Base-by-base conservation (phyloP, 2,329 filamentous ascomycete genomes). In the Trichoderma citrinoviride region DNA sequence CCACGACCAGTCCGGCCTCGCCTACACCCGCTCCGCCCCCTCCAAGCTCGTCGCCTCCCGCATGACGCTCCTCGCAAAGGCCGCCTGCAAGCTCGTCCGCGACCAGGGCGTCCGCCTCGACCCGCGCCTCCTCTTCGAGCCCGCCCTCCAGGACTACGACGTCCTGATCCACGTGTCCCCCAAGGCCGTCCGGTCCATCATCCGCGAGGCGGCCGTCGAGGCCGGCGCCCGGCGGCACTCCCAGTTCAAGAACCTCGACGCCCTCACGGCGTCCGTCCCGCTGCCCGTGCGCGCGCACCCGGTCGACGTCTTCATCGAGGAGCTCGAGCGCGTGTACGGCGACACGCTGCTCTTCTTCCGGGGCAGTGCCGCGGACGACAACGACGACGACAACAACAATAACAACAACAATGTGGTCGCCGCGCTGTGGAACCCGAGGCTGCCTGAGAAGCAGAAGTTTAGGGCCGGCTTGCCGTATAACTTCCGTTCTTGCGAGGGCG, bases 221-320 rank as follows among this genome's bases (percentile, higher is more conserved):
- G 71, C 73, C 66, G 68, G 78, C 66, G 73, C 73, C 17, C 76
- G 72, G 54, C 77, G 79, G 53, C 77, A 82, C 43, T 77, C 76
- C n/a, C 82, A 83, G 33, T 97, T 89, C 82, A 97, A 96, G 78
- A 97, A 97, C 74, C 81, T 97, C 40, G 86, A 90, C 69, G 79
- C 86, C 33, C 82, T 83, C 64, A 82, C 79, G n/a, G 77, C 80
- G 55, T 74, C 75, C 68, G 76, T 71, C 61, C 77, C 73, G 67
- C 76, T 77, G 10, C 81, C 83, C 40, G 71, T 88, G 5, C 84
- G 86, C 2, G 83, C 85, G 23, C 81, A 88, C n/a, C 85, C 90
- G 0, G 79, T 87, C 1, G 77, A 80, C 8, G 79, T 87, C 8
- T 88, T 94, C 65, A 76, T 93, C 17, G 77, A 81, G 17, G 91